Evolutionary conservation across 164 flowering plant species (phyloP), one percentile per base, ranked within the genome.

Genomic region (Vitis labrusca): DNA sequence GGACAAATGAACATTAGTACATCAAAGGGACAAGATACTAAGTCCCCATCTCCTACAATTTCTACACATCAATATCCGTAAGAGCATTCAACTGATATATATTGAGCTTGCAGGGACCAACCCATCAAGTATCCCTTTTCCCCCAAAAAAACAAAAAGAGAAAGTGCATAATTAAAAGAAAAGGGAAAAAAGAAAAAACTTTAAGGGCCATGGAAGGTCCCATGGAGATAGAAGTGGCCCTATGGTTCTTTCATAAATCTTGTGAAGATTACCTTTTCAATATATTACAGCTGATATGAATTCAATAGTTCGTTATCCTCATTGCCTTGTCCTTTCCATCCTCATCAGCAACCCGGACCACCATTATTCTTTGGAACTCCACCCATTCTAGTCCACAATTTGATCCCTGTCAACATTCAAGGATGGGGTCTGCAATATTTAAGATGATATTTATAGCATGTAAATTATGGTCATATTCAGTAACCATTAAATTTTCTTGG

Each of bases 321-420:
- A 14, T 47, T 67, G 37, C 44, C 63, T 69, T 23, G 17, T 1
- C 59, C 29, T 44, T 51, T n/a, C 32, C 49, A 71, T 71, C 74
- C 52, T 68, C 64, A 63, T 67, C 71, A 19, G 48, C 29, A 63
- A 64, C 57, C 64, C 63, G 72, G 77, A 74, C 72, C 77, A 69
- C 69, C 59, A 16, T 55, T 54, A 49, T 8, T 51, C 11, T 59
- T 9, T n/a, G 3, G 57, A 13, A 67, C 27, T 65, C 32, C 65
- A 48, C 2, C 16, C 37, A 63, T 27, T 71, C 29, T 71, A 50
- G 65, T 51, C 75, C 70, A 72, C 69, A 65, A 37, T 9, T 65
- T 49, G 64, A 48, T 51, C 32, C 49, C 17, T 50, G 10, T 58
- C 74, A 63, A 57, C 49, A 10, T 68, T 56, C 48, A 54, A 56